Percentiles rank a stretch among this genome's conserved stretches.
Conservation (phyloP, 768 basidiomycete genomes). For the Podaxis sp. region DNA sequence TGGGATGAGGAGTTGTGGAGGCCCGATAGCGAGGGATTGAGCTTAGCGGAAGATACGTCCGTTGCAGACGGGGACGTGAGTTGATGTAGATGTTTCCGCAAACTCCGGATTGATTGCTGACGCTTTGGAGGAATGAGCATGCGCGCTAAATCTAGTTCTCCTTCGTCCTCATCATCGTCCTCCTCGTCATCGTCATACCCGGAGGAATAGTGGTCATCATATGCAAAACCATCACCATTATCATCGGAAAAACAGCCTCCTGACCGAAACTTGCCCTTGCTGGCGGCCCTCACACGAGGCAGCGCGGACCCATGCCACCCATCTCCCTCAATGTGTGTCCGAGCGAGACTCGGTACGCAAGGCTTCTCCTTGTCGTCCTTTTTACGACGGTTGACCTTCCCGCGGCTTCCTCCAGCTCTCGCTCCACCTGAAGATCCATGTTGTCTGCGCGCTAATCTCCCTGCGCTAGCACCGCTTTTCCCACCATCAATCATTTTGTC, state of each 20-base stretch:
- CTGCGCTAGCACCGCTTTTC: not conserved
- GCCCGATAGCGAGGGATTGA: not conserved
- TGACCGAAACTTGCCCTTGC: not conserved
- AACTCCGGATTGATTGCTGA: constrained; percentile 71
- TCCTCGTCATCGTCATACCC: constrained; percentile 34
- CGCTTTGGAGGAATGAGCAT: constrained; percentile 71
- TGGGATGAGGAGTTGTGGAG: not conserved
- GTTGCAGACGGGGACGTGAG: not conserved
- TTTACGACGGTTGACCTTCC: not conserved
- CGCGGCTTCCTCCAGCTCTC: not conserved
- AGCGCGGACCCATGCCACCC: constrained; percentile 38
- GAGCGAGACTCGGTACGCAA: constrained; percentile 60
- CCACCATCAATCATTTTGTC: constrained; percentile 13
- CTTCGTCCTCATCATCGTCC: constrained; percentile 46
- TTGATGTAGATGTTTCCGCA: constrained; percentile 56
- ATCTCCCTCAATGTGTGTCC: constrained; percentile 61
- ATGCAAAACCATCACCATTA: not conserved
- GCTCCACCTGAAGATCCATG: not conserved
- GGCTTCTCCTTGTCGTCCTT: constrained; percentile 23
- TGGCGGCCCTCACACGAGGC: not conserved
- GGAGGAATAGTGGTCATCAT: not conserved
- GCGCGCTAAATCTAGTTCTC: constrained; percentile 63
- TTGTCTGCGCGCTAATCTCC: not conserved
- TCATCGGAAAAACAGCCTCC: not conserved
- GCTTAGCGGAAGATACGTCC: not conserved